Evolutionary conservation across 306 rosid genomes (phyloP), one percentile per base, ranked within the genome.

Genomic region (Lathyrus sativus): DNA sequence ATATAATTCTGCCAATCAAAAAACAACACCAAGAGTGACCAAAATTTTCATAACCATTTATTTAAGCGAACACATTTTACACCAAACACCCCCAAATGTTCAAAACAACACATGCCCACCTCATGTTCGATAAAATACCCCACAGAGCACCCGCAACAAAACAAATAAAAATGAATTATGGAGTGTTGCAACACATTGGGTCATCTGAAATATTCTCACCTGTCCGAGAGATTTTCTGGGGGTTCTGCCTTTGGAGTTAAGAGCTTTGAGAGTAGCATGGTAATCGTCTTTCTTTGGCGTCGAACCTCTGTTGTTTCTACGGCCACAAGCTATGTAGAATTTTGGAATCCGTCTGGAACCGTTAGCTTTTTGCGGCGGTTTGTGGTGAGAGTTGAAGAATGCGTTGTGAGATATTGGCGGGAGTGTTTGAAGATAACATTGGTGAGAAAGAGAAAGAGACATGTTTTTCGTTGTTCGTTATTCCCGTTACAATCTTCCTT

Each of bases 211-310:
- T n/a, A 33, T 37, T 65, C 43, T 43, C 3, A 88, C 99, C 99
- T 90, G 95, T 73, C 92, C 97, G 8, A 93, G 89, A 24, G 97
- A 88, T 82, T 93, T 90, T 75, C 90, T 82, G 11, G 97, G 99
- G 63, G 80, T 67, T 44, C 97, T 91, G 42, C 89, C 96, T 78
- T 72, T 88, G 75, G 98, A 90, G 78, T 88, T 88, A 76, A 93
- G 98, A 81, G 97, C 96, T 79, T 33, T 82, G 66, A 90, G 83
- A 57, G 90, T 90, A 75, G 80, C 81, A 70, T 88, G 83, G 80
- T 84, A 90, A 62, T 84, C 86, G 74, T 93, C 92, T 12, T 87
- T 62, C 76, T 67, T 77, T 35, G 57, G 61, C 65, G 70, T 77
- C 1, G 73, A 66, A 28, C 38, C 19, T 62, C 44, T 71, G 55